Evolutionary conservation across 768 basidiomycete species (phyloP).

Genomic region (Lentinula sp.): DNA sequence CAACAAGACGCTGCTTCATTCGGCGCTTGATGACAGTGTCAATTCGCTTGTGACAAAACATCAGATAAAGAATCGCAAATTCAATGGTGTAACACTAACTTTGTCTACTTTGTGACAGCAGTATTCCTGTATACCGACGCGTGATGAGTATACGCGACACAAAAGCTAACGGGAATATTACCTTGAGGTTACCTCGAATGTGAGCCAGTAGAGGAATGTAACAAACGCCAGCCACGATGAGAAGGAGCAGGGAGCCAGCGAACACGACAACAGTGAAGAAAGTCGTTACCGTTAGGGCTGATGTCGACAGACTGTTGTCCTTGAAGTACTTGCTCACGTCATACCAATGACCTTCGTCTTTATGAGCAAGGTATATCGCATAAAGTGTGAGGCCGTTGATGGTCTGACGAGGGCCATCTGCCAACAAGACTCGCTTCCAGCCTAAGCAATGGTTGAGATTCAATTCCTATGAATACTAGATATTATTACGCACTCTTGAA

Average conservation of each 20-base stretch:
- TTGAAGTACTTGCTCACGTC: constrained; percentile 75
- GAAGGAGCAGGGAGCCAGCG: constrained; percentile 71
- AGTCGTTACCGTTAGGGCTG: constrained; percentile 81
- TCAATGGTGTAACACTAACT: constrained; percentile 31
- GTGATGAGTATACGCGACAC: not conserved
- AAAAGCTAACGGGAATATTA: constrained; percentile 18
- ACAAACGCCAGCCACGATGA: constrained; percentile 78
- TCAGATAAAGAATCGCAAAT: constrained; percentile 3
- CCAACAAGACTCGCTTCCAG: constrained; percentile 60
- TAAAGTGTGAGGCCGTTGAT: constrained; percentile 98
- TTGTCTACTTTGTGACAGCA: constrained; percentile 99
- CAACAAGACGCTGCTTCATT: constrained; percentile 78
- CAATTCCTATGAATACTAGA: not conserved
- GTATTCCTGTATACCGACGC: constrained; percentile 63
- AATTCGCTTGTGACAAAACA: constrained; percentile 59
- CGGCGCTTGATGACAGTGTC: constrained; percentile 88
- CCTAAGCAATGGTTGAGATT: constrained; percentile 17
- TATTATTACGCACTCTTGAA: constrained; percentile 78
- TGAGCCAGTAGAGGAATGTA: constrained; percentile 95
- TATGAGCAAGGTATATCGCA: constrained; percentile 71
- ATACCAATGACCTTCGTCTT: constrained; percentile 50
- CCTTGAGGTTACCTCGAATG: constrained; percentile 97
- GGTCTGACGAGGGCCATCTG: constrained; percentile 94
- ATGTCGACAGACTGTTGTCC: constrained; percentile 70
- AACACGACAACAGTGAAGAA: constrained; percentile 90